Evolutionary conservation across 345 rosid genomes (phyloP), one percentile per base, ranked within the genome.

Genomic region (Brassica carinata): DNA sequence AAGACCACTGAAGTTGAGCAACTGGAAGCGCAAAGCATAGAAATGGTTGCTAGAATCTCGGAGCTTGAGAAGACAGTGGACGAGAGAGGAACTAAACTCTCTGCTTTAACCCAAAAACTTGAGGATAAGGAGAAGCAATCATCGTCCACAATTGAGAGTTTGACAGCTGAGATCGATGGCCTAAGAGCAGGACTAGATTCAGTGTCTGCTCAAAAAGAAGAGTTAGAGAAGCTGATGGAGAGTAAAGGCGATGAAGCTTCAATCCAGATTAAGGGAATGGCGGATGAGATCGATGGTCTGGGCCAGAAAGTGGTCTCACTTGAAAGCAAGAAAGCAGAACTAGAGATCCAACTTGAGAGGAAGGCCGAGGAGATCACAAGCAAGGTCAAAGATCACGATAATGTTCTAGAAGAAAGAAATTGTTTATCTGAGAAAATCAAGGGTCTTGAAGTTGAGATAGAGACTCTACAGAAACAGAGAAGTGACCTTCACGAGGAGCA

Each of bases 201-300:
- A 14, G 61, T 84, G 73, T 78, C 67, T 33, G 64, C 72, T 45
- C 83, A 89, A 82, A 94, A 89, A 48, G 79, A 84, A 67, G 90
- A 91, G 79, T 75, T 92, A 86, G 97, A 92, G 84, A 91, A 83
- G 79, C 87, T 82, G 69, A 83, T 91, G 26, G 84, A 74, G 33
- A 73, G 62, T 33, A 86, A 74, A 81, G 81, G 85, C 6, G 82
- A 87, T 27, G 97, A 91, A 89, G 87, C 89, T 68, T 86, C 88
- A 5, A 57, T 23, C 69, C 90, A 62, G 69, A 75, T 86, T 55
- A 85, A 84, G 38, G 83, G 83, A 63, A 80, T 92, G 30, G 71
- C 72, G 74, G 90, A 88, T 81, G 91, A 91, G 85, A 82, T 87
- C 68, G 67, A 70, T 63, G 68, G 51, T 64, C 83, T 91, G 85